Conservation (phyloP, 1,284 basidiomycete genomes). For the Retiboletus fuscus region DNA sequence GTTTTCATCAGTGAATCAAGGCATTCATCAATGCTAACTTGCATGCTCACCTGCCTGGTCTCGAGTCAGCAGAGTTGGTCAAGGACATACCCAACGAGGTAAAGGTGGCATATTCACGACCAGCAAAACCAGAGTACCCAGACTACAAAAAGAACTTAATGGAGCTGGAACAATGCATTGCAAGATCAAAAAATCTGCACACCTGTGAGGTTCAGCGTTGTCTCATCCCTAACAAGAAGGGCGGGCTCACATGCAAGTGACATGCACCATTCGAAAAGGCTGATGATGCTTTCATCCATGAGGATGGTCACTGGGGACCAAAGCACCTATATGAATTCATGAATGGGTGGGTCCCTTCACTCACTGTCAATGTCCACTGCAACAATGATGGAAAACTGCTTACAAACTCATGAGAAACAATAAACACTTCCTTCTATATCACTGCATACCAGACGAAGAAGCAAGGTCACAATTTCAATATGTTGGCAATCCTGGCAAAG, state of each 20-base stretch:
- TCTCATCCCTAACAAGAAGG: neutral
- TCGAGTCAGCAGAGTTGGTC: neutral
- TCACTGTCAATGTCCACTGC: slow-evolving; percentile 3
- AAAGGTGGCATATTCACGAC: neutral
- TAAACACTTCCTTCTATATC: slow-evolving; percentile 43
- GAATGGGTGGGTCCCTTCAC: slow-evolving; percentile 6
- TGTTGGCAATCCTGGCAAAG: slow-evolving; percentile 14
- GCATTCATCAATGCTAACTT: neutral
- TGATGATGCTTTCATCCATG: neutral
- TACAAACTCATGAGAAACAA: neutral
- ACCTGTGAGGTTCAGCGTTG: neutral
- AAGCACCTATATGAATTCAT: neutral
- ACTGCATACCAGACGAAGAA: slow-evolving; percentile 41
- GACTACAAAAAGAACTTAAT: neutral
- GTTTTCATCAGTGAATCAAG: neutral
- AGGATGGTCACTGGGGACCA: neutral
- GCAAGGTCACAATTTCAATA: slow-evolving; percentile 17
- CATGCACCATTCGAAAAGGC: neutral
- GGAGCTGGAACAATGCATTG: neutral
- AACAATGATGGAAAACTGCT: slow-evolving; percentile 38
- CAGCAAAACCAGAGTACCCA: neutral
- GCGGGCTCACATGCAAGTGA: neutral
- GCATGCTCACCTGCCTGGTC: neutral
- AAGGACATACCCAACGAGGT: neutral
- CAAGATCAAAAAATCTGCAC: neutral